A percentile compares a stretch with the other conserved stretches of the same genome.
These are phyloP conservation scores for Phyllosticta citribraziliensis DNA, from an alignment of 2,329 filamentous ascomycete species.

Conservation along the genomic window DNA sequence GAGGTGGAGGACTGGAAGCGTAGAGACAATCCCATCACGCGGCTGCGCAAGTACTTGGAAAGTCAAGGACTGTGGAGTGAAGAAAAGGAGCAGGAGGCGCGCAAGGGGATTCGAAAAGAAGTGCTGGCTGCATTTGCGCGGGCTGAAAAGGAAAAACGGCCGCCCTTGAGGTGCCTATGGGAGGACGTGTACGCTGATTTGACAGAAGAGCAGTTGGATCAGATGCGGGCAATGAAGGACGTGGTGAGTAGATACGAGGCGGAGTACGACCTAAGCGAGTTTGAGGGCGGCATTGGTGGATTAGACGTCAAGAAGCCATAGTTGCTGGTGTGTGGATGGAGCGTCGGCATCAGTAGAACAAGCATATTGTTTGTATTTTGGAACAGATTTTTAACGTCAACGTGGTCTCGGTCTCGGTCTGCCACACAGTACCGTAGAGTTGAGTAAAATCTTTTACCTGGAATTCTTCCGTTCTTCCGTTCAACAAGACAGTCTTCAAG, in stretches of 20 bases:
- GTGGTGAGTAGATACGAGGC: conserved; percentile 77
- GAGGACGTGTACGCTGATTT: conserved; percentile 82
- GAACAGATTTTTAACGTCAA: not conserved
- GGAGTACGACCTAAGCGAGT: conserved; percentile 77
- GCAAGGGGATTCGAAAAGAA: conserved; percentile 58
- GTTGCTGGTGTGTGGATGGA: not conserved
- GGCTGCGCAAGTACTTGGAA: conserved; percentile 86
- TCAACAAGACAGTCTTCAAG: not conserved
- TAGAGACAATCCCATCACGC: conserved; percentile 77
- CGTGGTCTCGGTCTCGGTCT: too few species aligned
- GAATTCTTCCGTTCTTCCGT: not conserved
- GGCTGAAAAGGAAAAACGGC: conserved; percentile 74
- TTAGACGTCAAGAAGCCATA: conserved; percentile 31
- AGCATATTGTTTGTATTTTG: not conserved
- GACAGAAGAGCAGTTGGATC: conserved; percentile 65
- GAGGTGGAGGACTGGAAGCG: conserved; percentile 95
- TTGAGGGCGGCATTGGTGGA: conserved; percentile 62
- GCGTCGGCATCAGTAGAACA: not conserved
- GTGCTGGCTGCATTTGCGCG: conserved; percentile 75
- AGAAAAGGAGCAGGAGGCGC: conserved; percentile 62
- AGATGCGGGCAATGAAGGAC: conserved; percentile 67
- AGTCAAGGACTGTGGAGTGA: conserved; percentile 76
- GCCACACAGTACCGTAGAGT: too few species aligned
- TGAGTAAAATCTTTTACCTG: too few species aligned
- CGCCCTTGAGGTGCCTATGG: conserved; percentile 63